Conservation (phyloP, 2,329 filamentous ascomycete genomes). For the Aspergillus udagawae region DNA sequence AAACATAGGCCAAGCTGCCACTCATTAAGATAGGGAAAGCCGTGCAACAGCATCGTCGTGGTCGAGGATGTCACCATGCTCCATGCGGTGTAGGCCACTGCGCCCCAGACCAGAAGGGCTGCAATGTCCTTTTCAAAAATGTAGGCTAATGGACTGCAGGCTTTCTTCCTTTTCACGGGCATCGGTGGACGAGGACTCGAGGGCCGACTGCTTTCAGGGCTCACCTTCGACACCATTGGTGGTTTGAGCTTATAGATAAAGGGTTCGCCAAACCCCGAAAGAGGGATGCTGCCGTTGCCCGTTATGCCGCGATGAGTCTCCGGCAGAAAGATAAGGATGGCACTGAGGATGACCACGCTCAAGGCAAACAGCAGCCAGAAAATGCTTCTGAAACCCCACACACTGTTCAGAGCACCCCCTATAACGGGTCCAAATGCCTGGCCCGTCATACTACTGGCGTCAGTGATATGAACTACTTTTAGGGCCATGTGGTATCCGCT, state of each 20-base stretch:
- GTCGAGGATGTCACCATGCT: conserved; percentile 48
- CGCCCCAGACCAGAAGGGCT: conserved; percentile 42
- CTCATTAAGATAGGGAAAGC: conserved; percentile 29
- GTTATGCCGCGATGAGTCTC: conserved; percentile 39
- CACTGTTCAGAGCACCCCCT: conserved; percentile 35
- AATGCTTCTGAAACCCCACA: conserved; percentile 36
- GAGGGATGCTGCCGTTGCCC: conserved; percentile 37
- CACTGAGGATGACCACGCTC: conserved; percentile 31
- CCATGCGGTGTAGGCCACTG: conserved; percentile 46
- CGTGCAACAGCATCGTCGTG: conserved; percentile 35
- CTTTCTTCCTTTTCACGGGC: conserved; percentile 22
- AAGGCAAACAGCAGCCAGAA: conserved; percentile 42
- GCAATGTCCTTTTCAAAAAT: conserved; percentile 47
- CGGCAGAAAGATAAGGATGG: conserved; percentile 40
- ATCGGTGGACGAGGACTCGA: conserved; percentile 14
- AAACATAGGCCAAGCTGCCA: conserved; percentile 41
- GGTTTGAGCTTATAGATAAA: conserved; percentile 27
- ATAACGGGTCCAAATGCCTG: conserved; percentile 45
- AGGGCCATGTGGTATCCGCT: too few species aligned
- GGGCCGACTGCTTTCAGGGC: conserved; percentile 14
- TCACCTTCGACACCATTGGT: conserved; percentile 13
- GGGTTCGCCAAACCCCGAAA: conserved; percentile 40
- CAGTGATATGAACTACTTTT: too few species aligned
- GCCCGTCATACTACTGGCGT: conserved; percentile 33
- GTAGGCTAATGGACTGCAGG: conserved; percentile 39